Evolutionary conservation across 2,329 filamentous ascomycete genomes (phyloP).

Genomic region (Sporothrix luriei): DNA sequence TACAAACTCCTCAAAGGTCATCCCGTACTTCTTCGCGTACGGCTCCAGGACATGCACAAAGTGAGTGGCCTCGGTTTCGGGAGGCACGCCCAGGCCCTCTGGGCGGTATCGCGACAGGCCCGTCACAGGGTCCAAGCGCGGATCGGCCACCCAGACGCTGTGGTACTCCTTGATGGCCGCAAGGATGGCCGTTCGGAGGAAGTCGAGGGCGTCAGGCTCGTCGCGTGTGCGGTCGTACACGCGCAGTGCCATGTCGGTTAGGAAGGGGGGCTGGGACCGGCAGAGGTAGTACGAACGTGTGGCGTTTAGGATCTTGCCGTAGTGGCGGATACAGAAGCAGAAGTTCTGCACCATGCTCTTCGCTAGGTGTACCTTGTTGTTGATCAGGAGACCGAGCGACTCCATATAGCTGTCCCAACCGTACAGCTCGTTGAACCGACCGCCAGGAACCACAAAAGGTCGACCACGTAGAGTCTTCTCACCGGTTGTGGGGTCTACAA

Average conservation of each 20-base stretch:
- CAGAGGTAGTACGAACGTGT: slow-evolving; percentile 94
- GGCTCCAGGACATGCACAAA: slow-evolving; percentile 82
- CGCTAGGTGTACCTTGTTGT: slow-evolving; percentile 81
- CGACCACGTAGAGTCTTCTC: slow-evolving; percentile 74
- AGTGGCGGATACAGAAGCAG: slow-evolving; percentile 97
- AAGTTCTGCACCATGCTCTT: slow-evolving; percentile 97
- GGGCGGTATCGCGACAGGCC: slow-evolving; percentile 85
- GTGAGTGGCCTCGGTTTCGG: slow-evolving; percentile 85
- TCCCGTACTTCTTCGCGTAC: slow-evolving; percentile 79
- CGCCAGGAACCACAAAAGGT: slow-evolving; percentile 96
- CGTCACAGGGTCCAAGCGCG: slow-evolving; percentile 74
- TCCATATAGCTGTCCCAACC: slow-evolving; percentile 99
- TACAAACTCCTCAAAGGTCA: slow-evolving; percentile 84
- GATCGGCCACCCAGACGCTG: slow-evolving; percentile 79
- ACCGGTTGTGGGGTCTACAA: slow-evolving; percentile 66
- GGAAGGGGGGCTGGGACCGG: slow-evolving; percentile 91
- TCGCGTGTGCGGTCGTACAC: slow-evolving; percentile 93
- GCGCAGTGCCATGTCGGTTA: slow-evolving; percentile 94
- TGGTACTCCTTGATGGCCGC: slow-evolving; percentile 98
- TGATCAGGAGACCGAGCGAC: slow-evolving; percentile 82
- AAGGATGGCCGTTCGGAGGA: slow-evolving; percentile 75
- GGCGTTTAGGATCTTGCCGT: slow-evolving; percentile 97
- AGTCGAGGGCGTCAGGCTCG: slow-evolving; percentile 76
- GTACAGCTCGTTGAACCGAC: slow-evolving; percentile 96
- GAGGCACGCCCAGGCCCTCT: slow-evolving; percentile 80